Conservation (phyloP, 805 yeast species). For the Zygosaccharomyces bailii region DNA sequence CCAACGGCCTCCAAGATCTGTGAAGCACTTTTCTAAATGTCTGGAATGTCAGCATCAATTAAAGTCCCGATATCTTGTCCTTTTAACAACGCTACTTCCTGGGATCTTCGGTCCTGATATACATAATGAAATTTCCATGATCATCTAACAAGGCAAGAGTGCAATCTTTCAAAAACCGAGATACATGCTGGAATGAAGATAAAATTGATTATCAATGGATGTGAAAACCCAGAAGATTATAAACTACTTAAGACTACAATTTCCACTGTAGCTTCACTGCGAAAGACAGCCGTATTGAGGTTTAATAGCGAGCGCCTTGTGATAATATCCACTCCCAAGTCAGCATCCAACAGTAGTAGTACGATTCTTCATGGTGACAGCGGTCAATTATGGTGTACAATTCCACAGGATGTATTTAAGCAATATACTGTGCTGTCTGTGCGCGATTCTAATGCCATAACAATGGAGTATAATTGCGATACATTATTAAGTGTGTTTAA, state of each 20-base stretch:
- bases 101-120: no score
- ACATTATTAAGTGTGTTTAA: slow-evolving; percentile 30
- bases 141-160: no score
- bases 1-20: slow-evolving; percentile 14
- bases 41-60: slow-evolving; percentile 8
- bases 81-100: no score
- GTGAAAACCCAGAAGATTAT: slow-evolving; percentile 33
- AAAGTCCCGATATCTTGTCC: no score
- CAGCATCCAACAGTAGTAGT: slow-evolving; percentile 14
- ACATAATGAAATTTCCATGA: slow-evolving; percentile 4
- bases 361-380: slow-evolving; percentile 27
- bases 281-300: slow-evolving; percentile 34
- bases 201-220: slow-evolving; percentile 28
- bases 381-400: slow-evolving; percentile 36
- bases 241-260: slow-evolving; percentile 33
- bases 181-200: slow-evolving; percentile 29
- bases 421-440: slow-evolving; percentile 28
- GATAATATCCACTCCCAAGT: slow-evolving; percentile 32
- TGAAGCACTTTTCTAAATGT: slow-evolving; percentile 6
- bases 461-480: slow-evolving; percentile 36
- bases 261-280: slow-evolving; percentile 30
- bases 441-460: slow-evolving; percentile 28
- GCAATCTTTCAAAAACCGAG: no score
- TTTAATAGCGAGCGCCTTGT: slow-evolving; percentile 32
- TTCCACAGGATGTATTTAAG: slow-evolving; percentile 32